Conservation (phyloP, 108 stramenopile genomes). For the Cyclotella sp. region DNA sequence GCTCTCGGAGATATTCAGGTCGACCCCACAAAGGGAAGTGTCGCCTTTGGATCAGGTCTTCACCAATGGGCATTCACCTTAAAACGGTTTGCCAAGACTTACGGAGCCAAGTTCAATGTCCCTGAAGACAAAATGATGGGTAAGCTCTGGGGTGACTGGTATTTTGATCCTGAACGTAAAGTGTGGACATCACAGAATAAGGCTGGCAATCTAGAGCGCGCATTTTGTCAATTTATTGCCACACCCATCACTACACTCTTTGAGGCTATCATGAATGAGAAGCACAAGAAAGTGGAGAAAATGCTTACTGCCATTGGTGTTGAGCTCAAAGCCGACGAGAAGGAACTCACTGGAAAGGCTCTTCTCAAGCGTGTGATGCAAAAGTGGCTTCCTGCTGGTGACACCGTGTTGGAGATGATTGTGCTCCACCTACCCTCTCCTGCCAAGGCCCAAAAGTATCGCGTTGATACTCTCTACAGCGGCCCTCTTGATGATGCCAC, state of each 20-base stretch:
- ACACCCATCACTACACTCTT: constrained; percentile 98
- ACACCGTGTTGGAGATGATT: constrained; percentile 99
- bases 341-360: constrained; percentile 97
- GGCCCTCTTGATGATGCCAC: constrained; percentile 99
- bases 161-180: constrained; percentile 91
- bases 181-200: constrained; percentile 94
- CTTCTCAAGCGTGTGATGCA: constrained; percentile 99
- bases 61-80: constrained; percentile 99
- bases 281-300: constrained; percentile 98
- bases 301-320: constrained; percentile 99
- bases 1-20: constrained; percentile 97
- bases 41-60: constrained; percentile 99
- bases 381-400: constrained; percentile 99
- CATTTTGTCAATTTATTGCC: constrained; percentile 99
- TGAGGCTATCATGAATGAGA: constrained; percentile 99
- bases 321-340: constrained; percentile 95
- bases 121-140: constrained; percentile 98
- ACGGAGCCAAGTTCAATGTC: constrained; percentile 98
- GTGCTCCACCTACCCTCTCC: constrained; percentile 99
- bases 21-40: constrained; percentile 97
- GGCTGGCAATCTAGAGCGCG: constrained; percentile 93
- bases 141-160: constrained; percentile 99
- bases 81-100: constrained; percentile 98
- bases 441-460: constrained; percentile 94
- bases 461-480: constrained; percentile 98